These are phyloP conservation scores for Heliamphora exappendiculata DNA, from an alignment of 148 eudicot genomes.

Conservation along the genomic window DNA sequence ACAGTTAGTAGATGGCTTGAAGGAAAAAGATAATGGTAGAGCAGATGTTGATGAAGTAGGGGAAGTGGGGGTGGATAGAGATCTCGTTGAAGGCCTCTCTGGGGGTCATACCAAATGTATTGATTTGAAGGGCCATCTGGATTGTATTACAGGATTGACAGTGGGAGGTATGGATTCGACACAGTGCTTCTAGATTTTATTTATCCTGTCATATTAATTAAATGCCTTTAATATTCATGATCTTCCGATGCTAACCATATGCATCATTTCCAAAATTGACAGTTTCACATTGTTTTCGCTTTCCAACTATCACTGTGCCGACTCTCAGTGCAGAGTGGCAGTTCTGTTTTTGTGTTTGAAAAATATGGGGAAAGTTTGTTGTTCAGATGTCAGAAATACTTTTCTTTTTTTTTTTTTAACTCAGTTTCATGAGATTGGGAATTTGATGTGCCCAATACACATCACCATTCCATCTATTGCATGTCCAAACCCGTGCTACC, in stretches of 20 bases:
- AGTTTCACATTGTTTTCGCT: not conserved
- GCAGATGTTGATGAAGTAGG: slow-evolving; percentile 23
- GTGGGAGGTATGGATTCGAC: slow-evolving; percentile 56
- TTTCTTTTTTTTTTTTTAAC: not conserved
- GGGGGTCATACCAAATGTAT: slow-evolving; percentile 37
- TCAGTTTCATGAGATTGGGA: not conserved
- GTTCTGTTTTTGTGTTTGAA: not conserved
- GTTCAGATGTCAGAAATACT: not conserved
- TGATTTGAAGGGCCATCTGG: slow-evolving; percentile 70
- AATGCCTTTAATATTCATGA: not conserved
- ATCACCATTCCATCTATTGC: too few relatives aligned
- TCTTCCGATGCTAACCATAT: not conserved
- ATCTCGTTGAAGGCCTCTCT: slow-evolving; percentile 41
- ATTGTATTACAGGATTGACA: slow-evolving; percentile 63
- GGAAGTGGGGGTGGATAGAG: slow-evolving; percentile 25
- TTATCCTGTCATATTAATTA: not conserved
- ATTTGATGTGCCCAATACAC: not conserved
- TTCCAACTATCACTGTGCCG: not conserved
- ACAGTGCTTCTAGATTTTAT: not conserved
- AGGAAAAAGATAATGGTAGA: slow-evolving; percentile 18
- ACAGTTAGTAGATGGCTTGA: slow-evolving; percentile 8
- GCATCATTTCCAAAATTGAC: not conserved
- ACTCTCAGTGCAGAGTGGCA: not conserved
- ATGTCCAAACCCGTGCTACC: too few relatives aligned
- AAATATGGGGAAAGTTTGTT: not conserved